Conservation (phyloP, 345 rosid species). For the Aquilaria yunnanensis region DNA sequence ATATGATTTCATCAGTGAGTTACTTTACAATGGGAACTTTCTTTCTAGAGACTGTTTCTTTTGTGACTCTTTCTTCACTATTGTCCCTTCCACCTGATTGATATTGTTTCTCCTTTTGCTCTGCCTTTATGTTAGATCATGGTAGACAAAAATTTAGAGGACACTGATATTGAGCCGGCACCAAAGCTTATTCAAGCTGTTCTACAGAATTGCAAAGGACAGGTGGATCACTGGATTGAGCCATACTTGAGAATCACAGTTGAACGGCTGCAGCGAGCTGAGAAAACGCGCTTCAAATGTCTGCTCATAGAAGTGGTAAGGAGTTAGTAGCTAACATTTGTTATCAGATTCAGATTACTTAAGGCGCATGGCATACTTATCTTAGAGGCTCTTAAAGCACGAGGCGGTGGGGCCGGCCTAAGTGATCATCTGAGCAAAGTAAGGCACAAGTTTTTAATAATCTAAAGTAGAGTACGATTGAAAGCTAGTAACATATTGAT, state of each 20-base stretch:
- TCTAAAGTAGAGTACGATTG: too few relatives aligned
- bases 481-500: too few relatives aligned
- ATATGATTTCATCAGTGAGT: constrained; percentile 79
- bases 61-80: neutral
- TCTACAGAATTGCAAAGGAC: constrained; percentile 90
- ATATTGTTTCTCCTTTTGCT: neutral
- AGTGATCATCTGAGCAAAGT: too few relatives aligned
- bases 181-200: constrained; percentile 92
- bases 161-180: constrained; percentile 75
- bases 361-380: constrained; percentile 2
- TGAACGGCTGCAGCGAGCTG: constrained; percentile 63
- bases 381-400: too few relatives aligned
- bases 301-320: constrained; percentile 93
- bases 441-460: too few relatives aligned
- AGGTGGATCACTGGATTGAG: constrained; percentile 92
- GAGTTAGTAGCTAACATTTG: constrained; percentile 1
- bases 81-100: neutral
- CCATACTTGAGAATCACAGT: constrained; percentile 76
- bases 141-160: constrained; percentile 75
- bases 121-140: constrained; percentile 38
- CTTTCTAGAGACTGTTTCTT: neutral
- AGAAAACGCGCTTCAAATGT: constrained; percentile 66
- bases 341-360: neutral
- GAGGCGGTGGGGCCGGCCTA: too few relatives aligned
- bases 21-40: constrained; percentile 5